Base-by-base conservation (phyloP, 2,329 filamentous ascomycete species). In the Colletotrichum scovillei region DNA sequence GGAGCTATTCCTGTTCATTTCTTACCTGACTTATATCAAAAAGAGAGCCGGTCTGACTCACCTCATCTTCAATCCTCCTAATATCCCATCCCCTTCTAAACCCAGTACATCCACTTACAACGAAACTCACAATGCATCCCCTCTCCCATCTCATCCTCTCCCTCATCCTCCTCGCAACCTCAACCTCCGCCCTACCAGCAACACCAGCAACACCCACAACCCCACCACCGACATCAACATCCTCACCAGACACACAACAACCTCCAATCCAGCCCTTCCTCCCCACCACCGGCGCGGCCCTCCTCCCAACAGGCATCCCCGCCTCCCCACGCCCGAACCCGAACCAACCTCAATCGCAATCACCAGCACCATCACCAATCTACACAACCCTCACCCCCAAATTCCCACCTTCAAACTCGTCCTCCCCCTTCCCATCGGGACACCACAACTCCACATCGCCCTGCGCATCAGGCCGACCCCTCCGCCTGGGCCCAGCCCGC, bases 401-500 rank as follows among this genome's bases (percentile, higher is more conserved):
- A 28, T 3, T 22, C 56, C 26, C 42, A 7, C 19, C 66, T 49
- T 72, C 64, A 49, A 73, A 73, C 60, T 73, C 70, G n/a, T 69
- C 69, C 12, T 35, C 60, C 42, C 5, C 28, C 42, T 16, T 22
- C n/a, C 19, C 30, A 16, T 16, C 35, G 0, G 35, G 35, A 5
- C 35, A 42, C 35, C 16, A 52, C 22, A 69, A 69, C 53, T 42
- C 52, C 67, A 52, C 67, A 19, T 19, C 5, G 3, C 70, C 67
- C n/a, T 70, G 70, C 66, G 46, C 35, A 30, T 67, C 70, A 28
- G 46, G 69, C 62, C 59, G 55, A 22, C 67, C 67, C 1, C 70
- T 73, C 46, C 70, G 70, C 46, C 60, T 70, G 5, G 67, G 55
- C 35, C 70, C 66, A 28, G 70, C 66, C 16, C 70, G 70, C n/a